phyloP scores from a whole-genome alignment of 2,329 filamentous ascomycete species.

The Colletotrichum neosansevieriae region DNA sequence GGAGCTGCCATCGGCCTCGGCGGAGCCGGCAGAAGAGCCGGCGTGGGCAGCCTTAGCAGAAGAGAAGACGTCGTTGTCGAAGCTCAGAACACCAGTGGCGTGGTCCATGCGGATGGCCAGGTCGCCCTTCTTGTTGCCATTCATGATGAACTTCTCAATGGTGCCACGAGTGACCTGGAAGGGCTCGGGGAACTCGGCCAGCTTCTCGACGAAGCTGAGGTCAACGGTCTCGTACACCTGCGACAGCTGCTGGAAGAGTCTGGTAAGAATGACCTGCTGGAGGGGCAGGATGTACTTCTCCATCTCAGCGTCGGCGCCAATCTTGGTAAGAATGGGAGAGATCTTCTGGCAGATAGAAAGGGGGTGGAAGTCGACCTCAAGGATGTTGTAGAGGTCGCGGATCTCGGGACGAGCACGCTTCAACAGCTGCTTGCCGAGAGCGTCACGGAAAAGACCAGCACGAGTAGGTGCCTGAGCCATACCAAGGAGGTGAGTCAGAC shows the following conservation, averaged over 20 bases:
- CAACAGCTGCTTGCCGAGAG: conserved; percentile 92
- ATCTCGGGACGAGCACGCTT: conserved; percentile 95
- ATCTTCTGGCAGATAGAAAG: conserved; percentile 99
- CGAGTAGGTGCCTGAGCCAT: conserved; percentile 93
- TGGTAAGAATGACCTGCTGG: conserved; percentile 97
- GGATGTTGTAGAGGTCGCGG: conserved; percentile 95
- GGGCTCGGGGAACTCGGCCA: conserved; percentile 95
- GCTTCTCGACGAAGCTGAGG: conserved; percentile 89
- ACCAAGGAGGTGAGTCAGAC: conserved; percentile 93
- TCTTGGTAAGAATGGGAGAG: conserved; percentile 93
- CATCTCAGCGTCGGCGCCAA: conserved; percentile 95
- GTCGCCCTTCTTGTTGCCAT: conserved; percentile 99
- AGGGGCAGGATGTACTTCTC: conserved; percentile 95
- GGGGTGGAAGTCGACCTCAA: conserved; percentile 99
- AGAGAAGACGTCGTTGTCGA: conserved; percentile 98
- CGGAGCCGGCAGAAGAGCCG: conserved; percentile 86
- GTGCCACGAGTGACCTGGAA: conserved; percentile 92
- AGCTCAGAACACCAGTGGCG: conserved; percentile 93
- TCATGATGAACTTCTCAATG: conserved; percentile 99
- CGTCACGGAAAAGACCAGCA: conserved; percentile 93
- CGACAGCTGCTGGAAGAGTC: conserved; percentile 98
- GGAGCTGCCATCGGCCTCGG: conserved; percentile 84
- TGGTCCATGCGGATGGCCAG: conserved; percentile 96
- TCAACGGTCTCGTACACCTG: conserved; percentile 99
- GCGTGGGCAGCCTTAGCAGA: conserved; percentile 92